Evolutionary conservation across 768 basidiomycete genomes (phyloP), one percentile per base, ranked within the genome.

Genomic region (Naematelia encephala): DNA sequence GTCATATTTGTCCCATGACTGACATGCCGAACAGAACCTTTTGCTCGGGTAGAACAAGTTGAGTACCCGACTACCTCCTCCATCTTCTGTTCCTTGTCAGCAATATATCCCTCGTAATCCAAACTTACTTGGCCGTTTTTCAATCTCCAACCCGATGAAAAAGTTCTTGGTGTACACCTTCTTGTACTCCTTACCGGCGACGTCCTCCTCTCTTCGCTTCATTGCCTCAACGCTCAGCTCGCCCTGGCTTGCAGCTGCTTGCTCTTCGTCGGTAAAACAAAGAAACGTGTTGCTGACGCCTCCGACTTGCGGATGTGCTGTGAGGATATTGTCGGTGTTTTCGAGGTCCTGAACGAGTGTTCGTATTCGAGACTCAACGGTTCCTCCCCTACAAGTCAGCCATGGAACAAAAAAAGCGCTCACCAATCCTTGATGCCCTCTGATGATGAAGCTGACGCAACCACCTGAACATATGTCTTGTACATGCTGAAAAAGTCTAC

Each of bases 401-500:
- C 39, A 43, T 8, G n/a, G 21, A 29, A 26, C 51, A 52, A 25
- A 14, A 39, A 39, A 26, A 19, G 16, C 30, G 77, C 85, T 56
- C 68, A 93, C 94, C 94, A 98, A 80, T 96, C 96, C 60, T 90
- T 84, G 74, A 97, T 91, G 13, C 87, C 79, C n/a, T 92, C 91
- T 4, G 84, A 72, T 51, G 85, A 84, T 0, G 85, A 89, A 25
- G 92, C 90, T 3, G 90, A 91, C 5, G 94, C 91, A 55, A 92
- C 90, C 23, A 98, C 87, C 83, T 93, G 91, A 21, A 98, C 83
- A 77, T 98, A 98, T 80, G 93, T 92, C 62, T 88, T 86, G 77
- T 98, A 98, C 79, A 88, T 91, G 76, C 88, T 86, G 82, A 98
- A 99, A 78, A 99, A 98, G 76, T 97, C 92, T 73, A 94, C 91